Base-by-base conservation (phyloP, 2,329 filamentous ascomycete genomes). In the Lasiodiplodia citricola region DNA sequence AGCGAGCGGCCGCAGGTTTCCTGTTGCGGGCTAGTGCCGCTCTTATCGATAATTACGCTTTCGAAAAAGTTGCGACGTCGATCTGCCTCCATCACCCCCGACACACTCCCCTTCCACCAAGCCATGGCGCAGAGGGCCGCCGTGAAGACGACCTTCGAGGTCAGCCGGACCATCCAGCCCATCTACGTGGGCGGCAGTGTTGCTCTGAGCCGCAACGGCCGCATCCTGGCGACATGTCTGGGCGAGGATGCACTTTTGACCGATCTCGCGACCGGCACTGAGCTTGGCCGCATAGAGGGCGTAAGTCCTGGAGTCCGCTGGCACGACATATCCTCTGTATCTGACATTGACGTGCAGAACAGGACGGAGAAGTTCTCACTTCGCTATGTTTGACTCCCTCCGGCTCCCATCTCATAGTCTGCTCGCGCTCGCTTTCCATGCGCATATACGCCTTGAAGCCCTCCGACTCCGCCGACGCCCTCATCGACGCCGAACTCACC, bases 391-490 rank as follows among this genome's bases (percentile, higher is more conserved):
- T 99, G 73, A 96, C 95, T 0, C 94, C 94, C 0, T 93, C 92
- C 70, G 93, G 90, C 10, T 94, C 93, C 31, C 93, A 97, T 80
- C 87, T 98, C 67, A 90, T 97, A 72, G 84, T 96, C 73, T 98
- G 94, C 83, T 99, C 96, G 21, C 90, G 95, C 73, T 98, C 95
- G n/a, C 86, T 97, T 67, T 94, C 94, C 7, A 96, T 98, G 94
- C 91, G 92, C 76, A 94, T 98, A 72, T 98, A 93, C 81, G 83
- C 91, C 21, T 85, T 99, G 31, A 86, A 86, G 64, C 83, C 85
- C 31, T 87, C 88, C 23, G 83, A 83, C 66, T 79, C 84, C 35
- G 84, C 87, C 23, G 84, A 87, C 47, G 84, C 84, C 57, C 80
- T 84, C 4, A 85, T 94, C 70, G 87, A 90, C 66, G 81, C 90